These are phyloP conservation scores for Leccinum sublutescens DNA, from an alignment of 768 basidiomycete genomes.

Conservation along the genomic window DNA sequence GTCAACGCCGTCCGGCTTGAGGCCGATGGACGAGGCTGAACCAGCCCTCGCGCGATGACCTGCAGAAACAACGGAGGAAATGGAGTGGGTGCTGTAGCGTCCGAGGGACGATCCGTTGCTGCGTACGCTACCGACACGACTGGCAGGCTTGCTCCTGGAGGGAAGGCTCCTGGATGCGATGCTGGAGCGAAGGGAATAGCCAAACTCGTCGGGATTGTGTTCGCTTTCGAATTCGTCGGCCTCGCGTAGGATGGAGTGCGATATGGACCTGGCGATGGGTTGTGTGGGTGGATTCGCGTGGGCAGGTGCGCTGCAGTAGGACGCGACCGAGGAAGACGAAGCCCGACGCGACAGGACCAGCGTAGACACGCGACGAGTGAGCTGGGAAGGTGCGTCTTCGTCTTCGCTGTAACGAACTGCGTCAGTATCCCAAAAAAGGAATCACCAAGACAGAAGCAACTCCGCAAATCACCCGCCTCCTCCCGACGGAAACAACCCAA, in stretches of 20 bases:
- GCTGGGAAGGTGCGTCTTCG: constrained; percentile 67
- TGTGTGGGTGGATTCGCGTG: constrained; percentile 9
- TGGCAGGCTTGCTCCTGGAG: constrained; percentile 19
- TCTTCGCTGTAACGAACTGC: constrained; percentile 50
- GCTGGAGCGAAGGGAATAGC: constrained; percentile 12
- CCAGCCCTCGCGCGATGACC: constrained; percentile 11
- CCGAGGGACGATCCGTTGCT: constrained; percentile 25
- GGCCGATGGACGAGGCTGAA: constrained; percentile 16
- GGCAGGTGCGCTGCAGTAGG: constrained; percentile 15
- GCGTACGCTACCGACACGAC: constrained; percentile 21
- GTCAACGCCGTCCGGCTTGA: not conserved
- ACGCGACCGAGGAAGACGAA: constrained; percentile 43
- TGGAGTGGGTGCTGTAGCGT: constrained; percentile 24
- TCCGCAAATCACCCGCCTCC: constrained; percentile 9
- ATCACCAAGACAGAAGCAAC: constrained; percentile 10
- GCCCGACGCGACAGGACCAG: constrained; percentile 50
- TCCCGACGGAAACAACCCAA: constrained; percentile 4
- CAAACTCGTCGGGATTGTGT: constrained; percentile 25
- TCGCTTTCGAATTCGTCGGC: constrained; percentile 21
- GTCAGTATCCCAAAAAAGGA: constrained; percentile 7
- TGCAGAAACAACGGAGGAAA: constrained; percentile 10
- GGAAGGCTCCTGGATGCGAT: constrained; percentile 22
- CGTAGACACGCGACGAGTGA: constrained; percentile 60
- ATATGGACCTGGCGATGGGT: constrained; percentile 28
- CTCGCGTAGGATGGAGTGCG: constrained; percentile 32